Evolutionary conservation across 2,329 filamentous ascomycete genomes (phyloP).

Genomic region (Aureobasidium sp.): DNA sequence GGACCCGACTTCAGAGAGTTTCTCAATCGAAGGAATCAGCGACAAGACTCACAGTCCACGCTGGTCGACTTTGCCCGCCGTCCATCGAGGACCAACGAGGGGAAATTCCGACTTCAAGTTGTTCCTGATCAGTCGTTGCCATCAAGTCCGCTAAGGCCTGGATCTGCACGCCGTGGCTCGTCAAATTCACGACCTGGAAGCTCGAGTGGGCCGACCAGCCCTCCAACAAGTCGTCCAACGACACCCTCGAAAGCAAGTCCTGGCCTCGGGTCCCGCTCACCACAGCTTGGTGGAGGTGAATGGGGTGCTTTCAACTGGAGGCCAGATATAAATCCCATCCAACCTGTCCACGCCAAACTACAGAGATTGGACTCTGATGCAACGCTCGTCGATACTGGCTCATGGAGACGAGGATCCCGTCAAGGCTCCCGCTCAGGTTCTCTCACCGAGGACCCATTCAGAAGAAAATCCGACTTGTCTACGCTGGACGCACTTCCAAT

Average conservation of each 20-base stretch:
- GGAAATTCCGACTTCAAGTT: slow-evolving; percentile 1
- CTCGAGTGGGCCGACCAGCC: neutral
- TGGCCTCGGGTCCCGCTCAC: neutral
- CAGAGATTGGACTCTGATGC: slow-evolving; percentile 10
- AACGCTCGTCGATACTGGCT: neutral
- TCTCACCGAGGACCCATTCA: neutral
- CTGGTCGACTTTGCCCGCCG: slow-evolving; percentile 8
- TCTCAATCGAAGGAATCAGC: neutral
- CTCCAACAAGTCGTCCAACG: neutral
- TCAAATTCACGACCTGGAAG: neutral
- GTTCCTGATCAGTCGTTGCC: neutral
- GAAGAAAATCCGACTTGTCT: neutral
- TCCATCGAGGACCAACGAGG: slow-evolving; percentile 6
- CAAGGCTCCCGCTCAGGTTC: slow-evolving; percentile 2
- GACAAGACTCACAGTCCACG: slow-evolving; percentile 14
- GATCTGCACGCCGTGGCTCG: neutral
- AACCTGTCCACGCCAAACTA: neutral
- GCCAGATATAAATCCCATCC: neutral
- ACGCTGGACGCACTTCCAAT: neutral
- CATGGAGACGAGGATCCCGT: slow-evolving; percentile 10
- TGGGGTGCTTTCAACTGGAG: slow-evolving; percentile 9
- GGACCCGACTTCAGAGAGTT: slow-evolving; percentile 12
- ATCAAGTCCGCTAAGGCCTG: neutral
- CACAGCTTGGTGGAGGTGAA: neutral
- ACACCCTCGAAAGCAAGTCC: neutral